Conservation (phyloP, 768 basidiomycete genomes). For the Lentinus brumalis region DNA sequence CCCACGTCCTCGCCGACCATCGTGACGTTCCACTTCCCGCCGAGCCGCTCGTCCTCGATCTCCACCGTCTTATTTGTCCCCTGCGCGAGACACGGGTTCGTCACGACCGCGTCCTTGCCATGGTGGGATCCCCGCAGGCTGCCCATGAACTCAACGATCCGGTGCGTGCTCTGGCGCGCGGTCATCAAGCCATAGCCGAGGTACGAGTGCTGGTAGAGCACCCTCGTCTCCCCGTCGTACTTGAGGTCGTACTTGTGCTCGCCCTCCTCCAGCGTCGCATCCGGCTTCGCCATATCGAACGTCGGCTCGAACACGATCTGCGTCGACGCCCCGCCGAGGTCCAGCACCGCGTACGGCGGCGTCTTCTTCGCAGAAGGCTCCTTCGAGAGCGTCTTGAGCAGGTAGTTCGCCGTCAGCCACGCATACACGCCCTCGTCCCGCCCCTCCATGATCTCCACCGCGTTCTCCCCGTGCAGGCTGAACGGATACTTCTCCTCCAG, state of each 20-base stretch:
- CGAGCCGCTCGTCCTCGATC: constrained; percentile 51
- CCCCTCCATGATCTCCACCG: constrained; percentile 92
- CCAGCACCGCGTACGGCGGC: constrained; percentile 88
- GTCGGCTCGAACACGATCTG: constrained; percentile 96
- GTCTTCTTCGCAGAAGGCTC: constrained; percentile 33
- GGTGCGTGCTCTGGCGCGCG: constrained; percentile 82
- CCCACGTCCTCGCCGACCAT: constrained; percentile 87
- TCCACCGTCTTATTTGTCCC: constrained; percentile 65
- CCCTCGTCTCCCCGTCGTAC: constrained; percentile 71
- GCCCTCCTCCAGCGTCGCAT: constrained; percentile 60
- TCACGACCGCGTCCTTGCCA: constrained; percentile 40
- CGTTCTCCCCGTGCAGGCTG: constrained; percentile 55
- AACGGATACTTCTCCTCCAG: constrained; percentile 70
- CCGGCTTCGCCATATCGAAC: constrained; percentile 45
- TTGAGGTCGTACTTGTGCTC: constrained; percentile 89
- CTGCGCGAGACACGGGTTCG: constrained; percentile 82
- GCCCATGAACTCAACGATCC: constrained; percentile 85
- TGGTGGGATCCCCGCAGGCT: constrained; percentile 37
- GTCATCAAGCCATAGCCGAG: constrained; percentile 95
- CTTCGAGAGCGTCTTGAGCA: constrained; percentile 66
- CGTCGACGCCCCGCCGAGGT: constrained; percentile 95
- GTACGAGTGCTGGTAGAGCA: constrained; percentile 96
- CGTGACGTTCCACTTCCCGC: constrained; percentile 59
- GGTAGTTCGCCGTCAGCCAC: constrained; percentile 97
- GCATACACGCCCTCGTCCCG: constrained; percentile 97